A percentile compares a stretch with the other conserved stretches of the same genome.
Evolutionary conservation across 2,329 filamentous ascomycete species (phyloP).

Genomic region (Ophiostoma quercus): DNA sequence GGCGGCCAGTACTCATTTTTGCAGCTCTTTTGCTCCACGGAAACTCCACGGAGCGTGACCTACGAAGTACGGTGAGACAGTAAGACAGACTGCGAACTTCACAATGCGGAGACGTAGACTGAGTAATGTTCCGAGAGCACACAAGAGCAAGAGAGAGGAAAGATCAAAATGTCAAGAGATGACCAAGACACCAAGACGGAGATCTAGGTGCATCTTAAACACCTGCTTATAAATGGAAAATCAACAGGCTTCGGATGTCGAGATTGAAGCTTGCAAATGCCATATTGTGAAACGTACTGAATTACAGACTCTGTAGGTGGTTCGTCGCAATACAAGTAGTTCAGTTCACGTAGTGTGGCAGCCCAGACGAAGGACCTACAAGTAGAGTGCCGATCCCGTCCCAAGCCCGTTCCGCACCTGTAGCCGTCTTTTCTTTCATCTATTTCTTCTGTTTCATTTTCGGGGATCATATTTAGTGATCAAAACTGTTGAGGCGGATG

Average conservation of each 20-base stretch:
- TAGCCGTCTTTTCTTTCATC: not conserved
- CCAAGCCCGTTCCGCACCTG: not conserved
- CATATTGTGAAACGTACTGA: too few species aligned
- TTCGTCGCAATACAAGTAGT: not conserved
- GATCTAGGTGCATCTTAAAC: not conserved
- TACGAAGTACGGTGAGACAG: not conserved
- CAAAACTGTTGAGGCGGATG: slow-evolving; percentile 1
- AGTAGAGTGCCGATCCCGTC: not conserved
- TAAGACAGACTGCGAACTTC: not conserved
- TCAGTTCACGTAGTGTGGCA: not conserved
- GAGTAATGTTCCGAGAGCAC: too few species aligned
- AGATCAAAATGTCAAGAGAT: not conserved
- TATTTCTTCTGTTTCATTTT: not conserved
- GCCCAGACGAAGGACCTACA: not conserved
- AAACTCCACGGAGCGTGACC: not conserved
- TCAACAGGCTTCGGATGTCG: not conserved
- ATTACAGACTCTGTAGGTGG: not conserved
- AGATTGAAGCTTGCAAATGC: not conserved
- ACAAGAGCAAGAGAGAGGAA: too few species aligned
- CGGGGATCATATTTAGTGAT: not conserved
- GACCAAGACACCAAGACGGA: not conserved
- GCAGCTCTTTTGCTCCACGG: not conserved
- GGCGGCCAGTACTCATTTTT: not conserved
- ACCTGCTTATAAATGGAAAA: not conserved
- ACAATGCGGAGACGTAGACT: not conserved